Base-by-base conservation (phyloP, 257 asterid species). In the Thymus mandschuricus region DNA sequence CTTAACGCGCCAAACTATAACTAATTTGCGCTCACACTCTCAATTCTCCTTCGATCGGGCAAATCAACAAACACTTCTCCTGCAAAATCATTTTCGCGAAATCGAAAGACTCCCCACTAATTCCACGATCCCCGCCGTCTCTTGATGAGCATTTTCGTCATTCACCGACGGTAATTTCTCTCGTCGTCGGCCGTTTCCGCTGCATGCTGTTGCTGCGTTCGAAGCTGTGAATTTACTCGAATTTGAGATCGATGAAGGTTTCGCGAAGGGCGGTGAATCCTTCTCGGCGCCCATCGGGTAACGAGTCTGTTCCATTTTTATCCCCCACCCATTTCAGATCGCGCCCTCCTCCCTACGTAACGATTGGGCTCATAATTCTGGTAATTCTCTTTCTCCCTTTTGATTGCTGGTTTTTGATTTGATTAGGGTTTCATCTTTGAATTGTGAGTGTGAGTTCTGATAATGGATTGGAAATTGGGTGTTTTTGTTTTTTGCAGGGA, bases 261-360 rank as follows among this genome's bases (percentile, higher is more conserved):
- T 82, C 89, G 51, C 79, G 95, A 73, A 74, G 91, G 78, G 88
- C 91, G 4, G 78, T 85, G 52, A 85, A 88, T 76, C 95, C 89
- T 58, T 80, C 95, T 21, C 80, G 87, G 33, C 83, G 89, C 66
- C 59, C 72, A n/a, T 74, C 88, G 13, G 86, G 78, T 38, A 48
- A 65, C 34, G 89, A 82, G 28, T 3, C 83, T 59, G 60, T 81
- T 73, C 69, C 76, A 50, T 69, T 77, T 58, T 55, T 82, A 13
- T 69, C 76, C 38, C 70, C 94, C 33, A 21, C 72, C 65, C 79
- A 69, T 64, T 55, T 87, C 10, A 84, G 84, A 83, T 76, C 89
- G 8, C 81, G 86, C 31, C 70, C 91, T 48, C 84, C 82, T 13
- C 79, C 89, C 30, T 87, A 80, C 81, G 72, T 87, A 10, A 64